Conservation (phyloP, 2,329 filamentous ascomycete genomes). For the Fusarium lateritium region DNA sequence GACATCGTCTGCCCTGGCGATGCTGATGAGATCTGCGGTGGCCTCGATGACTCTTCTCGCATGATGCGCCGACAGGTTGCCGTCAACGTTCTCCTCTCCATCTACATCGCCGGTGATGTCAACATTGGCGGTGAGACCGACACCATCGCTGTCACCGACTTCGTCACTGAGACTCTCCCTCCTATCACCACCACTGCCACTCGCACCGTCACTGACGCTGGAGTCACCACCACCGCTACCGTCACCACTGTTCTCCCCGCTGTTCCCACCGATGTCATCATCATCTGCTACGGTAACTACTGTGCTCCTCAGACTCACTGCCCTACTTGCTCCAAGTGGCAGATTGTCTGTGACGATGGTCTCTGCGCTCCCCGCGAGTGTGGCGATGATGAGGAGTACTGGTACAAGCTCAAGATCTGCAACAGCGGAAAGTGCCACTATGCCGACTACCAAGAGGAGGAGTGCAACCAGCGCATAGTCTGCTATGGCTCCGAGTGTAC, state of each 20-base stretch:
- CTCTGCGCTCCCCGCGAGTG: conserved; percentile 51
- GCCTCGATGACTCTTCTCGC: conserved; percentile 25
- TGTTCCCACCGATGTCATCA: conserved; percentile 41
- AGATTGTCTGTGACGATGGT: conserved; percentile 55
- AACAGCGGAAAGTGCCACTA: conserved; percentile 49
- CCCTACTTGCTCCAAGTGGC: conserved; percentile 46
- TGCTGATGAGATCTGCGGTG: conserved; percentile 47
- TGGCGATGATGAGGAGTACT: conserved; percentile 41
- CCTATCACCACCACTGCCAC: conserved; percentile 46
- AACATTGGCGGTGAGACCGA: conserved; percentile 28
- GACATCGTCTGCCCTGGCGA: conserved; percentile 51
- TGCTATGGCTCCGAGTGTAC: conserved; percentile 54
- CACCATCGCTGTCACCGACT: conserved; percentile 34
- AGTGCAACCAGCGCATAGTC: conserved; percentile 55
- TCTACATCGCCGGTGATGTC: conserved; percentile 37
- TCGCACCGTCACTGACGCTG: conserved; percentile 50
- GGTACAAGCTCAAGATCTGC: conserved; percentile 54
- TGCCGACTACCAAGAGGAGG: conserved; percentile 49
- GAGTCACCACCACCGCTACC: conserved; percentile 44
- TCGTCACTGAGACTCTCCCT: conserved; percentile 47
- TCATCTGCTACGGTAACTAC: conserved; percentile 52
- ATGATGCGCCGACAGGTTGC: conserved; percentile 43
- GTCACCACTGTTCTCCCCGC: conserved; percentile 42
- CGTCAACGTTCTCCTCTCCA: conserved; percentile 44
- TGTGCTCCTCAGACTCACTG: conserved; percentile 51